phyloP scores from a whole-genome alignment of 352 stramenopile species.

The Pythium coloratum region DNA sequence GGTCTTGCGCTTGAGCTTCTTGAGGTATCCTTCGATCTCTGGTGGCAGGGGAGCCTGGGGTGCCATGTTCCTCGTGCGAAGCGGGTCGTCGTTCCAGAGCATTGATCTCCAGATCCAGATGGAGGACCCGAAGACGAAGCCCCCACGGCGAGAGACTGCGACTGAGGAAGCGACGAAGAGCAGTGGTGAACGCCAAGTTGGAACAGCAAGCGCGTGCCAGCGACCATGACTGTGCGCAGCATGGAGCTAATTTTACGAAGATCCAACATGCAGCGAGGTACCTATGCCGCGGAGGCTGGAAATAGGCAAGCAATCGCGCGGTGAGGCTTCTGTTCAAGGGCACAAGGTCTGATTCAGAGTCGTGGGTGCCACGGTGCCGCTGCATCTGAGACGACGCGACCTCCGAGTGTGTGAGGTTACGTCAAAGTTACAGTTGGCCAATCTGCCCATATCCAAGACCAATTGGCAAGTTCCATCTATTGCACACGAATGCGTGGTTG shows the following conservation, averaged over 20 bases:
- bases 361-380: neutral
- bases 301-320: neutral
- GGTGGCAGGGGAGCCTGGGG: slow-evolving; percentile 56
- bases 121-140: neutral
- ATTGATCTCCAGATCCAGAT: neutral
- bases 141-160: neutral
- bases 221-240: neutral
- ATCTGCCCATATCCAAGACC: neutral
- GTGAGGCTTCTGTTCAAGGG: neutral
- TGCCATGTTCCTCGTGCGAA: slow-evolving; percentile 21
- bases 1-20: slow-evolving; percentile 88
- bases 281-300: neutral
- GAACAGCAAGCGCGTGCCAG: neutral
- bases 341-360: neutral
- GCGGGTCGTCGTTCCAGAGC: slow-evolving; percentile 15
- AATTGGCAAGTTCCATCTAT: neutral
- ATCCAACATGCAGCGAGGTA: neutral
- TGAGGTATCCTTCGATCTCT: slow-evolving; percentile 85
- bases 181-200: neutral
- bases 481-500: neutral
- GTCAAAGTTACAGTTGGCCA: neutral
- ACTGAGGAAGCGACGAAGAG: neutral
- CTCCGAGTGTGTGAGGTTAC: neutral
- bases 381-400: too few species aligned
- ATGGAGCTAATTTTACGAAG: slow-evolving; percentile 5